phyloP scores from a whole-genome alignment of 495 filamentous ascomycete genomes.

The Geoglossum glabrum region DNA sequence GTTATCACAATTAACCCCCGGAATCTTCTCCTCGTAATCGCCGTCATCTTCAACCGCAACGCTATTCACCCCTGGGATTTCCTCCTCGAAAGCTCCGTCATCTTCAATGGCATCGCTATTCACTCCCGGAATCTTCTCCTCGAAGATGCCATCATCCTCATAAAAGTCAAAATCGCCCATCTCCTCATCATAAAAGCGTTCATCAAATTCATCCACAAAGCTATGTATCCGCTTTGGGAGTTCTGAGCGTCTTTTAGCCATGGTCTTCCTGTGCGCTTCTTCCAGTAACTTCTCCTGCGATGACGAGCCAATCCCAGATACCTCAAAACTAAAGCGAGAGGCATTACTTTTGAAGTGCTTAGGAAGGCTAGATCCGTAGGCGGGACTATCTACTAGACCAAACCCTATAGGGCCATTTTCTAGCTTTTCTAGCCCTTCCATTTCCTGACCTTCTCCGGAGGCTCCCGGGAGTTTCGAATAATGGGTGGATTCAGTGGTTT shows the following conservation, averaged over 20 bases:
- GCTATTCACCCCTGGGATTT: conserved; percentile 53
- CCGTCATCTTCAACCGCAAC: conserved; percentile 25
- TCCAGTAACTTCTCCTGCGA: conserved; percentile 67
- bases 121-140: conserved; percentile 58
- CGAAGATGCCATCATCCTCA: conserved; percentile 50
- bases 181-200: conserved; percentile 17
- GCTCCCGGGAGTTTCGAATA: neutral
- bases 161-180: conserved; percentile 29
- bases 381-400: neutral
- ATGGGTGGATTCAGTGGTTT: neutral
- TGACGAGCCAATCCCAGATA: conserved; percentile 53
- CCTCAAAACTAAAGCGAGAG: conserved; percentile 82
- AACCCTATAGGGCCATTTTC: neutral
- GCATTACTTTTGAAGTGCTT: conserved; percentile 72
- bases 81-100: conserved; percentile 51
- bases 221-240: neutral
- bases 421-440: neutral
- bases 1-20: neutral
- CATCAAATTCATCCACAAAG: conserved; percentile 3
- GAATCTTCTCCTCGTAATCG: neutral
- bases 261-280: conserved; percentile 62
- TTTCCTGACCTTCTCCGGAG: conserved; percentile 18
- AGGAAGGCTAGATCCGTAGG: conserved; percentile 19
- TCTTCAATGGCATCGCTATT: conserved; percentile 44
- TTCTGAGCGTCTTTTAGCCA: conserved; percentile 15